Evolutionary conservation across 352 stramenopile species (phyloP), one percentile per base, ranked within the genome.

Genomic region (Pythium dissimile): DNA sequence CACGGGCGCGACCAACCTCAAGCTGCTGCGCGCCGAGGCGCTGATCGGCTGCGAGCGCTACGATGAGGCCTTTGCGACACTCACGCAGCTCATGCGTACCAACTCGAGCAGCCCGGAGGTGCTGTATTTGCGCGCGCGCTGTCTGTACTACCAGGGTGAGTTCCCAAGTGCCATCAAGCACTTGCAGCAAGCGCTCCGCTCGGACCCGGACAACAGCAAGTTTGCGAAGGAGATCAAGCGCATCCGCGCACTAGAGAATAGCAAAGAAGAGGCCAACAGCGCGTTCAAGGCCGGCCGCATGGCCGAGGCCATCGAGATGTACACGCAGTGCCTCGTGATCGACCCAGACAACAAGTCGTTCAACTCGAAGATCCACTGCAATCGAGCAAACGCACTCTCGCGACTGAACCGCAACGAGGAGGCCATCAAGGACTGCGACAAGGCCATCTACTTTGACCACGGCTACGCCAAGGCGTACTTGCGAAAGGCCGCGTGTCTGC

Each of bases 321-420:
- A 97, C 72, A 80, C 82, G 15, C 71, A 90, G 51, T 93, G 84
- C 37, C 61, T 98, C 11, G 69, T 82, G 30, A 86, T 98, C 44
- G 89, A 97, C 64, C 86, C 84, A 23, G 69, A 77, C 30, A 96
- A 97, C 72, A 97, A 96, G 64, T 65, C 77, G 16, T 97, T 96
- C 67, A 97, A 96, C 71, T 88, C 92, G 24, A 98, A 97, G 77
- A 84, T 98, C 46, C 81, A 97, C 66, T 96, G 86, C 71, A 98
- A 98, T 70, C 84, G 92, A 20, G 93, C 89, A 23, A 95, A 89
- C 38, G 85, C 88, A 24, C 67, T 94, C 27, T 87, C 85, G 18
- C 88, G 91, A 39, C 60, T 97, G 28, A 72, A 79, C 18, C 71
- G 89, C 56, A 80, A 97, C 56, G 74, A 92, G 0, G 86, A 96